Conservation (phyloP, 495 filamentous ascomycete genomes). For the Staphylotrichum tortipilum region DNA sequence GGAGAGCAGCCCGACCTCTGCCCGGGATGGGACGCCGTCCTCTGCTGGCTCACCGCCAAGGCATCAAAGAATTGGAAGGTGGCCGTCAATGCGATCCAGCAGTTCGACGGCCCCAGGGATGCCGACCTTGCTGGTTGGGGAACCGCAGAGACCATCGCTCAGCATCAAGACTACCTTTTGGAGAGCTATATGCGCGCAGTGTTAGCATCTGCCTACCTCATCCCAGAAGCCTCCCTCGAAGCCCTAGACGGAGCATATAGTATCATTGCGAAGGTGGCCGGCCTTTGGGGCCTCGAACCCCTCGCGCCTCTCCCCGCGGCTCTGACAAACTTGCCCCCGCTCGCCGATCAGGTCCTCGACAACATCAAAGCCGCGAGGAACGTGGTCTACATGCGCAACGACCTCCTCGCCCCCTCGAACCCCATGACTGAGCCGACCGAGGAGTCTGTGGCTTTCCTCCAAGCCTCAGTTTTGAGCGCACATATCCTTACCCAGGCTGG, state of each 20-base stretch:
- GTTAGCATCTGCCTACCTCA: constrained; percentile 64
- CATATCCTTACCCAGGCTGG: constrained; percentile 54
- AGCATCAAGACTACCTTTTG: constrained; percentile 46
- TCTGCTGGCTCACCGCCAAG: constrained; percentile 60
- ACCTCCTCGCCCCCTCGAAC: constrained; percentile 55
- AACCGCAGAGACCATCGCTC: constrained; percentile 41
- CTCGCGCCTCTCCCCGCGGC: constrained; percentile 37
- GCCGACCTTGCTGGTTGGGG: constrained; percentile 68
- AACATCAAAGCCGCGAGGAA: constrained; percentile 30
- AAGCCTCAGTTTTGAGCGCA: constrained; percentile 60
- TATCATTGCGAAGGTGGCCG: constrained; percentile 52
- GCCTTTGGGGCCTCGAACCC: constrained; percentile 51
- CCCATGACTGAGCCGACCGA: constrained; percentile 55
- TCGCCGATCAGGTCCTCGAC: constrained; percentile 23
- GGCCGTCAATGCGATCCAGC: constrained; percentile 53
- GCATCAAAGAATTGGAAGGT: constrained; percentile 50
- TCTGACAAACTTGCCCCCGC: constrained; percentile 34
- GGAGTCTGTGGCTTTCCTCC: constrained; percentile 54
- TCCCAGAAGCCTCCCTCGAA: constrained; percentile 48
- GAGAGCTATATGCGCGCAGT: constrained; percentile 62
- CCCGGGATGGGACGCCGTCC: constrained; percentile 67
- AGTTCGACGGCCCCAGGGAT: constrained; percentile 77
- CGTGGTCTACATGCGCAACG: constrained; percentile 39
- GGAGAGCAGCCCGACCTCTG: constrained; percentile 15
- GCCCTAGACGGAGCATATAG: constrained; percentile 53